Evolutionary conservation across 305 asterid genomes (phyloP), one percentile per base, ranked within the genome.

Genomic region (Solanum hybrid): DNA sequence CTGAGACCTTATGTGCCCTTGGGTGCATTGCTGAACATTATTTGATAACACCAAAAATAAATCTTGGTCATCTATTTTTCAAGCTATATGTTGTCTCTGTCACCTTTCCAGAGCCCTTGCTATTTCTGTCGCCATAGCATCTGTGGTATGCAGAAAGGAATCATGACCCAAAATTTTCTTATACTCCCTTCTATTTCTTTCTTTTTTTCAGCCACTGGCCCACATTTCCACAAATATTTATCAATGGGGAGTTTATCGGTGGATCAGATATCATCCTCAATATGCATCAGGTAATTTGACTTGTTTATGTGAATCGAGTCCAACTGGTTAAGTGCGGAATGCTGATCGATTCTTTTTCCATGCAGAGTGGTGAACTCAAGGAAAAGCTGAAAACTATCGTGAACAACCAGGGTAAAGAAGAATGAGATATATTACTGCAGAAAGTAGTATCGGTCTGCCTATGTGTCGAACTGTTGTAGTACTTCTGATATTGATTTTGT

Each of bases 211-310:
- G 99, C 95, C 95, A 93, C 93, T 97, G 99, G 99, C 99, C 99
- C 11, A 97, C 99, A 78, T 97, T 97, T 92, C 99, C 99, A 40
- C 99, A 97, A 88, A 95, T 97, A 93, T 97, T 97, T 92, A 95
- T 97, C 95, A 92, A 94, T 1, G 98, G 98, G 35, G 99, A 96
- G 93, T 97, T 97, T 89, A 81, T 97, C 45, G 99, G 99, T 87
- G 99, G 99, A 91, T 97, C 99, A 77, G 99, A 97, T 93, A 97
- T 97, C 95, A 92, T 97, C 91, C 98, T 97, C 66, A 95, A 89
- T 90, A 96, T 97, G 99, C 99, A 97, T 91, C 93, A 97, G 99
- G 99, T 96, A 92, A 85, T 6, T 88, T 73, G 24, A 32, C 42
- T 80, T 31, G 19, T 69, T 89, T 82, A 19, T 60, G 81, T 51